Conservation (phyloP, 2,329 filamentous ascomycete genomes). For the Pseudophaeomoniella oleicola region DNA sequence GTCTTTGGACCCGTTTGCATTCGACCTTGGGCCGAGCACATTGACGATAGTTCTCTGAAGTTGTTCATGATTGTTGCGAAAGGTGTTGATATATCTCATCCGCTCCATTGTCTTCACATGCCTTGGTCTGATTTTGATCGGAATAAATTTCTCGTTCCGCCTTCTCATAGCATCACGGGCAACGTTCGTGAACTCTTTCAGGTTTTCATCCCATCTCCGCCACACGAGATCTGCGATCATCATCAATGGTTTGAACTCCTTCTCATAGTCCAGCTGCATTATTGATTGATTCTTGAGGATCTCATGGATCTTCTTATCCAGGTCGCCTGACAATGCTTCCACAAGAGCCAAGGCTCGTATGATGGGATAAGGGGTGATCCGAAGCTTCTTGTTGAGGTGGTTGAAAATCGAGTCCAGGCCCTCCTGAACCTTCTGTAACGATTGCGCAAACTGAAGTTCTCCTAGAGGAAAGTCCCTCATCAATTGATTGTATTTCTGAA, state of each 20-base stretch:
- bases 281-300: slow-evolving; percentile 74
- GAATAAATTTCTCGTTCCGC: slow-evolving; percentile 94
- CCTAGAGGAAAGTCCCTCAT: slow-evolving; percentile 98
- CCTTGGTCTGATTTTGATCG: slow-evolving; percentile 84
- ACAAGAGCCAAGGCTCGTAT: slow-evolving; percentile 84
- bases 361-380: slow-evolving; percentile 79
- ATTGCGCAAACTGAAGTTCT: slow-evolving; percentile 83
- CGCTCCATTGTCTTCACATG: slow-evolving; percentile 82
- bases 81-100: slow-evolving; percentile 84
- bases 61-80: slow-evolving; percentile 94
- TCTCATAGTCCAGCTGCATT: slow-evolving; percentile 84
- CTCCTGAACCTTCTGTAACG: slow-evolving; percentile 75
- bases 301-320: slow-evolving; percentile 74
- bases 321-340: slow-evolving; percentile 85
- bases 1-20: slow-evolving; percentile 38
- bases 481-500: slow-evolving; percentile 96
- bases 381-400: slow-evolving; percentile 95
- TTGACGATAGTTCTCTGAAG: slow-evolving; percentile 92
- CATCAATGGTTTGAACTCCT: slow-evolving; percentile 79
- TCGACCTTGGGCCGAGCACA: slow-evolving; percentile 68
- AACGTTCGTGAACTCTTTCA: slow-evolving; percentile 96
- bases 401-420: slow-evolving; percentile 78
- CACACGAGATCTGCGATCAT: slow-evolving; percentile 73
- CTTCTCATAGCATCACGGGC: slow-evolving; percentile 87
- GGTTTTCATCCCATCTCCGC: slow-evolving; percentile 82